These are phyloP conservation scores for Cladophialophora psammophila DNA, from an alignment of 2,329 filamentous ascomycete genomes.

Conservation along the genomic window DNA sequence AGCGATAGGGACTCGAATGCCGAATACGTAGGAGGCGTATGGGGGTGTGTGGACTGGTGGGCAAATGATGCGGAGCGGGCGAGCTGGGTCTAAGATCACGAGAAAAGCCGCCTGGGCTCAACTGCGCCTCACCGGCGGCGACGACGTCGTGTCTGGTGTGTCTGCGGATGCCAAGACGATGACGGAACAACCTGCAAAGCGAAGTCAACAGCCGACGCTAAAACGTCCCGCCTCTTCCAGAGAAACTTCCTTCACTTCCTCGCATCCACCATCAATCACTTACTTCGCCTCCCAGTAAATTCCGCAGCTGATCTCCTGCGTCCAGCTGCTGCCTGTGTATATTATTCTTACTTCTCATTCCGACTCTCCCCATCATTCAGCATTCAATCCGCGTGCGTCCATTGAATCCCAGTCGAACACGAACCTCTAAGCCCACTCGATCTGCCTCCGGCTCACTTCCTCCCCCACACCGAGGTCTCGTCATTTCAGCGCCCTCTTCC, in stretches of 20 bases:
- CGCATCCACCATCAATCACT: background rate
- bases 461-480: conserved; percentile 18
- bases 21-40: background rate
- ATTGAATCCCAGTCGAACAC: background rate
- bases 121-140: background rate
- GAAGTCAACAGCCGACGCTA: background rate
- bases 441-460: background rate
- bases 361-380: background rate
- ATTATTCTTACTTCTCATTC: conserved; percentile 7
- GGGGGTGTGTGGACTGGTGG: background rate
- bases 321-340: conserved; percentile 23
- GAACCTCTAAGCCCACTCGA: background rate
- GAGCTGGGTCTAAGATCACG: background rate
- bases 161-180: conserved; percentile 13
- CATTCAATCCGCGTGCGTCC: background rate
- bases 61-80: background rate
- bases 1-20: background rate
- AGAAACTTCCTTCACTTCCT: conserved; percentile 10
- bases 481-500: conserved; percentile 26
- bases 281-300: background rate
- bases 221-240: conserved; percentile 18
- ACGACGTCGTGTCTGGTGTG: background rate
- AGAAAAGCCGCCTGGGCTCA: background rate
- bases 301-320: background rate
- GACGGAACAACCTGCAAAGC: conserved; percentile 14